Percentiles rank a stretch among this genome's conserved stretches.
These are phyloP conservation scores for Hexamita inflata DNA, from an alignment of 208 protist genomes.

Conservation along the genomic window DNA sequence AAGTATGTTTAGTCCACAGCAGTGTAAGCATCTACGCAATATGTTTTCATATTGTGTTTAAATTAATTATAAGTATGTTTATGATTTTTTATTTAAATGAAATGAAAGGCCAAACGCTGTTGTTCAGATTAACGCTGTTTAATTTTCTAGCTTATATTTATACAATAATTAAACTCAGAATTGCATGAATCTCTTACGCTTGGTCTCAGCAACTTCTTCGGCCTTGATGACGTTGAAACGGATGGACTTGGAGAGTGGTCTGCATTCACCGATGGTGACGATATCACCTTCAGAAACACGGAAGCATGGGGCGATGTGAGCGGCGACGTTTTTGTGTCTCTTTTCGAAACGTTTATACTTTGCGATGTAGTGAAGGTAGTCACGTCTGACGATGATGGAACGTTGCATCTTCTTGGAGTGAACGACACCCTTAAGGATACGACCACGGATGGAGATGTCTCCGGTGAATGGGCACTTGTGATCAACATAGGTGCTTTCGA, in stretches of 20 bases:
- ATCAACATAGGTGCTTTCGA: constrained; percentile 96
- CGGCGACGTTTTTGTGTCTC: constrained; percentile 93
- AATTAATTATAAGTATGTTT: too few species aligned
- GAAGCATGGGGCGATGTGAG: constrained; percentile 93
- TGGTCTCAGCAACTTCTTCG: constrained; percentile 29
- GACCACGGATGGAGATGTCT: constrained; percentile 94
- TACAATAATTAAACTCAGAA: constrained; percentile 37
- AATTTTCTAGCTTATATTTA: neutral
- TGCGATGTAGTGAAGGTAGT: constrained; percentile 99
- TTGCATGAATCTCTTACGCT: constrained; percentile 44
- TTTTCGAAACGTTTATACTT: constrained; percentile 99
- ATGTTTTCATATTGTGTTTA: too few species aligned
- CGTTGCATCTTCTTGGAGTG: constrained; percentile 92
- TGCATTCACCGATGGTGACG: constrained; percentile 94
- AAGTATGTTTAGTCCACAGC: too few species aligned
- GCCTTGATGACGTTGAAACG: constrained; percentile 96
- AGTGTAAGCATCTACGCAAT: too few species aligned
- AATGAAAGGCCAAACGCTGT: too few species aligned
- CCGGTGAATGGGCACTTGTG: constrained; percentile 99
- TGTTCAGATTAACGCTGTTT: too few species aligned
- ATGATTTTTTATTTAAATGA: too few species aligned
- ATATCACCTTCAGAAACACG: constrained; percentile 81
- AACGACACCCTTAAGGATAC: constrained; percentile 89
- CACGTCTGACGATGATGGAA: constrained; percentile 87
- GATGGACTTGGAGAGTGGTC: constrained; percentile 97